phyloP scores from a whole-genome alignment of 1,139 yeast genomes.

The Taphrina communis region DNA sequence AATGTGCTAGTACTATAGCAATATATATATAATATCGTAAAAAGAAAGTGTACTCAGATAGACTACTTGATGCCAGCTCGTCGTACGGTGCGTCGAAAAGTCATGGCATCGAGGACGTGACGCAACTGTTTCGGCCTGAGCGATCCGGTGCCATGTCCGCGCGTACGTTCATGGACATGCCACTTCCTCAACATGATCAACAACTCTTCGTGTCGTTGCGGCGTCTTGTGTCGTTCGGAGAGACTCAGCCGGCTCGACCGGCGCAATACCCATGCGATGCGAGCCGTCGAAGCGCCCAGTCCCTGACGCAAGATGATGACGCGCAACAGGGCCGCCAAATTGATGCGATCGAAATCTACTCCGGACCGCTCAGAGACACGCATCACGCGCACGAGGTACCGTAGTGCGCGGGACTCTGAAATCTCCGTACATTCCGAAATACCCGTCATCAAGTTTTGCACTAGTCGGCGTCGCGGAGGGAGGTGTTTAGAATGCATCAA shows the following conservation, averaged over 20 bases:
- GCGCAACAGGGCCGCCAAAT: slow-evolving; percentile 10
- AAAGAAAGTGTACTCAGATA: too few species aligned
- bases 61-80: too few species aligned
- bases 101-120: slow-evolving; percentile 5
- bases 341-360: background rate
- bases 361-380: background rate
- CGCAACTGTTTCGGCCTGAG: slow-evolving; percentile 6
- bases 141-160: background rate
- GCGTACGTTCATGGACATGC: slow-evolving; percentile 8
- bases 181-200: slow-evolving; percentile 4
- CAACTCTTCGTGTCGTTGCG: background rate
- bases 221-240: background rate
- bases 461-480: background rate
- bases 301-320: slow-evolving; percentile 19
- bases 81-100: background rate
- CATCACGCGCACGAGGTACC: background rate
- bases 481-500: background rate
- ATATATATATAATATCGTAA: too few species aligned
- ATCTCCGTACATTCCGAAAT: slow-evolving; percentile 6
- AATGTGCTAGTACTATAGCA: too few species aligned
- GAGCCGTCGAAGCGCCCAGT: slow-evolving; percentile 11
- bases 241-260: background rate
- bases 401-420: slow-evolving; percentile 12
- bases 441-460: slow-evolving; percentile 18
- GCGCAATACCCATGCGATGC: slow-evolving; percentile 4